Evolutionary conservation across 2,329 filamentous ascomycete species (phyloP).

Genomic region (Emericellopsis cladophorae): DNA sequence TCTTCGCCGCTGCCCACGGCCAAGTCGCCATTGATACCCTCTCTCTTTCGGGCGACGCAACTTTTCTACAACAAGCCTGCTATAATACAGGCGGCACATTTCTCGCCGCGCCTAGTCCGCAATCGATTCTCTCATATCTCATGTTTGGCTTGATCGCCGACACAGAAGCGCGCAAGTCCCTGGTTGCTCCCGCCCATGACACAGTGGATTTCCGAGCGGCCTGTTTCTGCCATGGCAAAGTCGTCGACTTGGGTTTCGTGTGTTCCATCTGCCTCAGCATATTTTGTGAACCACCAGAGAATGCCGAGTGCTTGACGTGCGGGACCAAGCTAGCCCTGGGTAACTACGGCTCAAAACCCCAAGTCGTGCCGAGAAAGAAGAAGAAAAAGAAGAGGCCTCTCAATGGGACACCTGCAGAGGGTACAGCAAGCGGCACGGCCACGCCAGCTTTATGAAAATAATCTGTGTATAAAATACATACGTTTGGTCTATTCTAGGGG

Average conservation of each 20-base stretch:
- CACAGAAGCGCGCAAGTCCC: slow-evolving; percentile 37
- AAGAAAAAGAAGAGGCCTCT: slow-evolving; percentile 62
- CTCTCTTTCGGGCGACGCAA: slow-evolving; percentile 71
- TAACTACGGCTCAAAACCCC: slow-evolving; percentile 62
- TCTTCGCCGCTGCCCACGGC: slow-evolving; percentile 85
- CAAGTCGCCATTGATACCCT: slow-evolving; percentile 87
- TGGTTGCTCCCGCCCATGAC: slow-evolving; percentile 71
- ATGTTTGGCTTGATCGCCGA: slow-evolving; percentile 85
- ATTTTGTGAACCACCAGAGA: slow-evolving; percentile 56
- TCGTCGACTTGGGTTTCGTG: slow-evolving; percentile 87
- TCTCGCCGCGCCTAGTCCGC: slow-evolving; percentile 39
- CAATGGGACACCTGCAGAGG: slow-evolving; percentile 38
- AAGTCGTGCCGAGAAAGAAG: slow-evolving; percentile 59
- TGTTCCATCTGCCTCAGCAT: slow-evolving; percentile 95
- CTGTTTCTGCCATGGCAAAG: slow-evolving; percentile 88
- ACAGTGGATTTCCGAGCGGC: slow-evolving; percentile 95
- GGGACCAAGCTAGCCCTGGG: slow-evolving; percentile 68
- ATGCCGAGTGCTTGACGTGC: slow-evolving; percentile 69
- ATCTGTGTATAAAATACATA: slow-evolving; percentile 5
- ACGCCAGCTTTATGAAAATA: slow-evolving; percentile 33
- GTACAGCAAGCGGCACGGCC: slow-evolving; percentile 45
- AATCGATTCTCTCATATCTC: slow-evolving; percentile 77
- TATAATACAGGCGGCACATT: slow-evolving; percentile 49
- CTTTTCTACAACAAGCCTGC: slow-evolving; percentile 84
- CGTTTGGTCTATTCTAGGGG: not conserved